phyloP scores from a whole-genome alignment of 1,284 basidiomycete genomes.

The Ustilago lituana region DNA sequence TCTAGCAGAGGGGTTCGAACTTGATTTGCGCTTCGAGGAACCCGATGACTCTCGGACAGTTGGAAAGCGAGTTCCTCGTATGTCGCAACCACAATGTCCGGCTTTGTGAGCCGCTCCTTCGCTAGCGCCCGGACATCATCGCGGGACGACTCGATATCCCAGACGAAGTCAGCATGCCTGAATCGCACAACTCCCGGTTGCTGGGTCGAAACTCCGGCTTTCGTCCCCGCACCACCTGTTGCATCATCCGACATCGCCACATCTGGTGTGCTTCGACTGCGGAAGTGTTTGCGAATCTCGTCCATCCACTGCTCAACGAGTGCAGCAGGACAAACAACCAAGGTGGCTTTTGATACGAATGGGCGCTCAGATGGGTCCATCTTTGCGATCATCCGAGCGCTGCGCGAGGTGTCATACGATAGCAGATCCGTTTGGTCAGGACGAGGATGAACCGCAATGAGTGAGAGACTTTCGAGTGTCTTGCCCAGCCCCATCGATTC shows the following conservation, averaged over 20 bases:
- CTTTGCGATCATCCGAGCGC: conserved; percentile 36
- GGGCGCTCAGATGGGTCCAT: conserved; percentile 24
- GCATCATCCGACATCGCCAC: not conserved
- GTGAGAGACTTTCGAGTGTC: conserved; percentile 45
- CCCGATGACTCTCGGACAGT: conserved; percentile 36
- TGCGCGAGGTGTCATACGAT: conserved; percentile 40
- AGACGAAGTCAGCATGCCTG: conserved; percentile 32
- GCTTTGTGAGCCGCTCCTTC: conserved; percentile 16
- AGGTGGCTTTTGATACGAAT: conserved; percentile 39
- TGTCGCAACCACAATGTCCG: conserved; percentile 50
- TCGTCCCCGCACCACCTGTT: no score
- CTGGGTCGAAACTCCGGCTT: not conserved
- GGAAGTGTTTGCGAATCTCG: conserved; percentile 51
- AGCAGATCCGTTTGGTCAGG: conserved; percentile 24
- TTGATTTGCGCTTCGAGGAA: conserved; percentile 9
- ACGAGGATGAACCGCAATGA: conserved; percentile 44
- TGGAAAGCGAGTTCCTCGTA: conserved; percentile 51
- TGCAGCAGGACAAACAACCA: conserved; percentile 50
- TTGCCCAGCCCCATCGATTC: conserved; percentile 57
- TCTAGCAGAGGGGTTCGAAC: conserved; percentile 48
- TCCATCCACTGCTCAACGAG: conserved; percentile 53
- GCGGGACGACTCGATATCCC: conserved; percentile 18
- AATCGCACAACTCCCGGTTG: conserved; percentile 40
- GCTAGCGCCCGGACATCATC: conserved; percentile 22
- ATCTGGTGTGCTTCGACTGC: conserved; percentile 18